Evolutionary conservation across 768 basidiomycete genomes (phyloP), one percentile per base, ranked within the genome.

Genomic region (Rhodotorula sphaerocarpa): DNA sequence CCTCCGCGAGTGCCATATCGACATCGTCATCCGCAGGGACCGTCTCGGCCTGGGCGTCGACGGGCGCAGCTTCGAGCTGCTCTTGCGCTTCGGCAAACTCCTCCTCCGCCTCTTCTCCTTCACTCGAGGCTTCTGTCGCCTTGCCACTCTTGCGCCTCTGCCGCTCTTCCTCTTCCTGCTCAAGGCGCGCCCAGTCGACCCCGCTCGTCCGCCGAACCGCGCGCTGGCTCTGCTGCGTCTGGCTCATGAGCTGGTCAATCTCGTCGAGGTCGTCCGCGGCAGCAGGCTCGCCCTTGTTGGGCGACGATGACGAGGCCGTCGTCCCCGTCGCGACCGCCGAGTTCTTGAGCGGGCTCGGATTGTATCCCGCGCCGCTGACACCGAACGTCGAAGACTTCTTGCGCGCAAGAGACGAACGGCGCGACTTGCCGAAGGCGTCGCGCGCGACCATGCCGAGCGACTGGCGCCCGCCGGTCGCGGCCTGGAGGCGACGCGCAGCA

Each of bases 381-480:
- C 41, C 50, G 11, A 60, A 42, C 15, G 58, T 48, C 28, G 33
- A 7, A 33, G 41, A 51, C 46, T 59, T 59, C 34, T 51, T 39
- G 33, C n/a, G 23, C 10, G 36, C 36, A 16, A 39, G 36, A 10
- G 36, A 39, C 36, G 36, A 39, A 9, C 36, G 36, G 36, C 36
- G 36, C 36, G 36, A 39, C 48, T 55, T 59, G 28, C 58, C 55
- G 44, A 65, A 65, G 4, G 63, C 63, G 5, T 43, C 36, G 20
- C 55, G 50, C 14, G 63, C 63, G n/a, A 65, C 34, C n/a, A n/a
- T 14, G 3, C 54, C 45, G 18, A 65, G 55, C 23, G 54, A 56
- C 25, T 25, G 33, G 14, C 53, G 42, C 5, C 28, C 33, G 44
- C 21, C 27, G 2, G 14, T 25, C 9, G n/a, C 51, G 3, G 61